Evolutionary conservation across 2,329 filamentous ascomycete species (phyloP).

Genomic region (Blastomyces parvus): DNA sequence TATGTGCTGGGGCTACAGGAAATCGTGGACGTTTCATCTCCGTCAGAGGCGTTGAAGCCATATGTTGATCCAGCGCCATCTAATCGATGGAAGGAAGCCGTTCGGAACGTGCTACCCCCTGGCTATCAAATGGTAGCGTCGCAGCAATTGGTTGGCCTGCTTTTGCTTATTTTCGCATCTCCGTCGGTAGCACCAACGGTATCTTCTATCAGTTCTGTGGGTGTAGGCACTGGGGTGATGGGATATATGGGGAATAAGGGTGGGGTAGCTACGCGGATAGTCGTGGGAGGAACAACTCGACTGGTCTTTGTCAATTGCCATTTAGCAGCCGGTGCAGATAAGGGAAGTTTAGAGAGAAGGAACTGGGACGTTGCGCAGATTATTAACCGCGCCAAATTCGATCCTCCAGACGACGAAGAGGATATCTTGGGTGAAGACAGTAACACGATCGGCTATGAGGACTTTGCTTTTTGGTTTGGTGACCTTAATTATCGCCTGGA

Average conservation of each 20-base stretch:
- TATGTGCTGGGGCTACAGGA: slow-evolving; percentile 91
- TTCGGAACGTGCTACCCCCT: slow-evolving; percentile 62
- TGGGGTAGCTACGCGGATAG: slow-evolving; percentile 67
- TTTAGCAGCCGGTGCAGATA: slow-evolving; percentile 76
- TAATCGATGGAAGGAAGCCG: slow-evolving; percentile 69
- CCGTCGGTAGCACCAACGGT: slow-evolving; percentile 64
- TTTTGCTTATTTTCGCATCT: slow-evolving; percentile 78
- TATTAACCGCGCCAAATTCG: slow-evolving; percentile 63
- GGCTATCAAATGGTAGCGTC: slow-evolving; percentile 70
- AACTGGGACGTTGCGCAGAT: slow-evolving; percentile 88
- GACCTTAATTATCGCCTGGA: slow-evolving; percentile 92
- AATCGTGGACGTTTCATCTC: slow-evolving; percentile 73
- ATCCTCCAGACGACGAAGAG: slow-evolving; percentile 60
- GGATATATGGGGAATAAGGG: slow-evolving; percentile 97
- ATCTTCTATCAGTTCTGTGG: slow-evolving; percentile 69
- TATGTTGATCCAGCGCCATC: slow-evolving; percentile 64
- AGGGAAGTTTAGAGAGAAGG: slow-evolving; percentile 65
- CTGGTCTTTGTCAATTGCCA: slow-evolving; percentile 89
- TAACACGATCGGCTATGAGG: slow-evolving; percentile 73
- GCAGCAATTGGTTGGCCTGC: slow-evolving; percentile 76
- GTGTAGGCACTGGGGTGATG: slow-evolving; percentile 78
- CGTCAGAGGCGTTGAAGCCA: slow-evolving; percentile 62
- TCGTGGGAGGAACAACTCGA: slow-evolving; percentile 81
- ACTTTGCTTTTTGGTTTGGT: slow-evolving; percentile 93
- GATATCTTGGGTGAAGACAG: slow-evolving; percentile 45